Evolutionary conservation across 2,329 filamentous ascomycete species (phyloP).

Genomic region (Bretziella fagacearum): DNA sequence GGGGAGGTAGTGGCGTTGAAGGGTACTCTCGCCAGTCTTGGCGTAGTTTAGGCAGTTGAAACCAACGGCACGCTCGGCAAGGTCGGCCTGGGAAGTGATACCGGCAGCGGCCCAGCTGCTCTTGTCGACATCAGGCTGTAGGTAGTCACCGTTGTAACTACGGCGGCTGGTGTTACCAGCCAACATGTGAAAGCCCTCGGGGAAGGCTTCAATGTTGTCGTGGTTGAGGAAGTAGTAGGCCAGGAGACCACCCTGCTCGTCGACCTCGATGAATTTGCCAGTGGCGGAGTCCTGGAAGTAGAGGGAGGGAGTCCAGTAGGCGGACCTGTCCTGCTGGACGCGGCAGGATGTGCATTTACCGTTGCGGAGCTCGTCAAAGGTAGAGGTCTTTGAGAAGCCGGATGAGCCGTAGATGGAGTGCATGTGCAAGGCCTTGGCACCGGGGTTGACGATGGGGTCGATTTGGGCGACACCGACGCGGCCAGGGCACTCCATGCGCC

Average conservation of each 20-base stretch:
- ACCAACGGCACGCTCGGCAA: slow-evolving; percentile 67
- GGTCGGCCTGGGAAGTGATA: slow-evolving; percentile 46
- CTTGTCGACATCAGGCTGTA: slow-evolving; percentile 45
- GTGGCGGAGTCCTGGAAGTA: slow-evolving; percentile 56
- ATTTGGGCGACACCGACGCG: slow-evolving; percentile 52
- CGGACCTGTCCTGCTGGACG: slow-evolving; percentile 68
- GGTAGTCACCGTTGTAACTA: slow-evolving; percentile 52
- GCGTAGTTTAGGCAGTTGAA: slow-evolving; percentile 91
- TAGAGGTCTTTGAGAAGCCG: slow-evolving; percentile 26
- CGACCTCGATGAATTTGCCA: slow-evolving; percentile 49
- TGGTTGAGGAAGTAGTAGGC: slow-evolving; percentile 72
- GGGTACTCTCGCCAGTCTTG: slow-evolving; percentile 47
- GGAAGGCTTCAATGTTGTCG: slow-evolving; percentile 55
- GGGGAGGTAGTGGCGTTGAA: slow-evolving; percentile 69
- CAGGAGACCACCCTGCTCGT: slow-evolving; percentile 67
- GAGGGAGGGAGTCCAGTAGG: slow-evolving; percentile 67
- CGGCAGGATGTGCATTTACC: slow-evolving; percentile 66
- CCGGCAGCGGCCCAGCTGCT: slow-evolving; percentile 50
- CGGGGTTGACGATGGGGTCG: slow-evolving; percentile 57
- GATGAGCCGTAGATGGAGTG: slow-evolving; percentile 59
- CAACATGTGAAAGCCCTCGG: slow-evolving; percentile 63
- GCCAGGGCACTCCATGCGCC: slow-evolving; percentile 73
- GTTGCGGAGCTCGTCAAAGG: slow-evolving; percentile 37
- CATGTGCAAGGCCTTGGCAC: slow-evolving; percentile 42
- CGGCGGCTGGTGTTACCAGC: slow-evolving; percentile 53